phyloP scores from a whole-genome alignment of 2,329 filamentous ascomycete species.

The Alternaria triticimaculans region DNA sequence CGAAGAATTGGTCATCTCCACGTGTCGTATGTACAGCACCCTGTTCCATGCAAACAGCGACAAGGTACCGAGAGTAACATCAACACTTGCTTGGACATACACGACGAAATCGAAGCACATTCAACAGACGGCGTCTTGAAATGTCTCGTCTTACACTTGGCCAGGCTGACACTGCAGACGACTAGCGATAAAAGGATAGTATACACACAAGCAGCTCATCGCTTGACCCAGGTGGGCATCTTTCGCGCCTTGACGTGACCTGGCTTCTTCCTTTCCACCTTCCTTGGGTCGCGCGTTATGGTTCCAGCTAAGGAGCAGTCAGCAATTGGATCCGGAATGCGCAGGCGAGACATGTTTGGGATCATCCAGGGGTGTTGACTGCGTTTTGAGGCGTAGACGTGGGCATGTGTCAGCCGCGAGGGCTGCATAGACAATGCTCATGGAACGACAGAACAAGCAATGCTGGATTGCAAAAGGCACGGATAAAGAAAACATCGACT shows the following conservation, averaged over 20 bases:
- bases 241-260: slow-evolving; percentile 97
- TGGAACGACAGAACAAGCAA: slow-evolving; percentile 1
- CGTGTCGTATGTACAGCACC: background rate
- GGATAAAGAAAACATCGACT: slow-evolving; percentile 49
- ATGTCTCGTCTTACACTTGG: slow-evolving; percentile 15
- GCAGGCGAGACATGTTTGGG: slow-evolving; percentile 14
- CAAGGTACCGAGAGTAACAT: background rate
- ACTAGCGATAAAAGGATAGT: slow-evolving; percentile 24
- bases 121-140: background rate
- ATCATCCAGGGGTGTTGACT: slow-evolving; percentile 11
- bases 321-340: slow-evolving; percentile 44
- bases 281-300: slow-evolving; percentile 87
- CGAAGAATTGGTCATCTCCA: background rate
- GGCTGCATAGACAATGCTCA: background rate
- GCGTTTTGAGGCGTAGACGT: slow-evolving; percentile 7
- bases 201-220: slow-evolving; percentile 52
- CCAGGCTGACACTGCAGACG: slow-evolving; percentile 20
- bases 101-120: background rate
- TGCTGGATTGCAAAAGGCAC: background rate
- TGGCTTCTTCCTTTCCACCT: slow-evolving; percentile 97
- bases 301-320: slow-evolving; percentile 75
- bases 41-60: background rate
- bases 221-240: slow-evolving; percentile 98
- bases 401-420: slow-evolving; percentile 4
- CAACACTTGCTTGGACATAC: background rate